Evolutionary conservation across 2,329 filamentous ascomycete genomes (phyloP).

Genomic region (Hypomyces perniciosus): DNA sequence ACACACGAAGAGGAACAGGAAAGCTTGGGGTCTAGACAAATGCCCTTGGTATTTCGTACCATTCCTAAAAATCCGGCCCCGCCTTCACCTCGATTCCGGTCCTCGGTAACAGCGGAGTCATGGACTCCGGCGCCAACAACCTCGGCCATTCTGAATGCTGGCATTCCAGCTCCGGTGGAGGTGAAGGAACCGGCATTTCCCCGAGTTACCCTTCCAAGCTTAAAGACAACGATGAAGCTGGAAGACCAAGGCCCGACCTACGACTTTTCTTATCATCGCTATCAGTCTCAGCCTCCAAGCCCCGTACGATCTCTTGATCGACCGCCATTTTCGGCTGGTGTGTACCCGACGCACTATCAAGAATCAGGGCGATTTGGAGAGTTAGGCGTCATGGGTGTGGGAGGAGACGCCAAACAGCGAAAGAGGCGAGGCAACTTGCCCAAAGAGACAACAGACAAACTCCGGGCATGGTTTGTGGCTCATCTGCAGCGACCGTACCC

Average conservation of each 20-base stretch:
- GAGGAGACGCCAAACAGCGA: constrained; percentile 44
- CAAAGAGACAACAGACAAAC: constrained; percentile 79
- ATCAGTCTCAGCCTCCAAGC: constrained; percentile 42
- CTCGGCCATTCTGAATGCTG: constrained; percentile 2
- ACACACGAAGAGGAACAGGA: constrained; percentile 38
- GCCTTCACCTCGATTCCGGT: constrained; percentile 2
- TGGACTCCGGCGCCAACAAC: constrained; percentile 26
- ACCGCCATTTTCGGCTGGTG: constrained; percentile 36
- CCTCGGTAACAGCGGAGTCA: constrained; percentile 22
- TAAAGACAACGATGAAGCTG: constrained; percentile 32
- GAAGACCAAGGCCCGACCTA: constrained; percentile 29
- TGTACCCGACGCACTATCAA: constrained; percentile 34
- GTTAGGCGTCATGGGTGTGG: constrained; percentile 34
- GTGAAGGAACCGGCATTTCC: constrained; percentile 29
- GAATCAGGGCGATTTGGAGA: constrained; percentile 39
- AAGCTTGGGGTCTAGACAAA: constrained; percentile 34
- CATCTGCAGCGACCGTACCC: constrained; percentile 79
- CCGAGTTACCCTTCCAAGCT: constrained; percentile 35
- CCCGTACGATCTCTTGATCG: constrained; percentile 38
- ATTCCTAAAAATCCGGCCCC: constrained; percentile 20
- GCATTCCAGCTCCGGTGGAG: constrained; percentile 28
- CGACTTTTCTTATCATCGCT: constrained; percentile 36
- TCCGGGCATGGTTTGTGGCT: constrained; percentile 73
- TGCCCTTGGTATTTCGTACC: constrained; percentile 42
- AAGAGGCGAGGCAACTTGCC: constrained; percentile 78